Base-by-base conservation (phyloP, 208 protist species). In the Leishmania amazonensis region DNA sequence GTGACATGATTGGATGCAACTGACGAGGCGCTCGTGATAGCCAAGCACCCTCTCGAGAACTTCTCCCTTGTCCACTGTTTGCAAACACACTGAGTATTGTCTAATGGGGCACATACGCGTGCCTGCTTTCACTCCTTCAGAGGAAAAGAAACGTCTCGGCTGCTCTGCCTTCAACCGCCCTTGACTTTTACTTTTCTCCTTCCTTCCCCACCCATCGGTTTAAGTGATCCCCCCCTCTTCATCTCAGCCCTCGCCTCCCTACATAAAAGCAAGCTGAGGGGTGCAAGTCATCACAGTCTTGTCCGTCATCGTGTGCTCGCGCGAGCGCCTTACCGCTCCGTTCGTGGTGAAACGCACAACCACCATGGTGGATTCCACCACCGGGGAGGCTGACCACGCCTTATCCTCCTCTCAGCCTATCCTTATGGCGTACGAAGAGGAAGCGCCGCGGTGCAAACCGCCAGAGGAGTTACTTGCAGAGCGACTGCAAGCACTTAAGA, bases 391-490 rank as follows among this genome's bases (percentile, higher is more conserved):
- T 6, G 75, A 86, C 35, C 64, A 49, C 21, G 60, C 65, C 51
- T 64, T 70, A n/a, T 79, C 74, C 1, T 80, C 83, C 2, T 87
- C 89, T 38, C 81, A 89, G 64, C 57, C 80, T 42, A 24, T 83
- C 28, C 49, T 97, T 3, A 83, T 79, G 31, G 91, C 89, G 1
- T 96, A 90, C 82, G 91, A 96, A 42, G 91, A 96, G 83, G 87
- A 90, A 75, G 53, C 86, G 28, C 85, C 93, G 19, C 68, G 80
- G 9, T 75, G 74, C 57, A 95, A 94, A 78, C 94, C 90, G 49
- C 88, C 83, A n/a, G 83, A 93, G 58, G 88, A 96, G 76, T 77
- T 95, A n/a, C 78, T 95, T 40, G 87, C 84, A 28, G 91, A 96
- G 73, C 84, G 94, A 62, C 83, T 96, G 21, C 74, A 79, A 42